phyloP scores from a whole-genome alignment of 768 basidiomycete species.

The Tricholoma bakamatsutake region DNA sequence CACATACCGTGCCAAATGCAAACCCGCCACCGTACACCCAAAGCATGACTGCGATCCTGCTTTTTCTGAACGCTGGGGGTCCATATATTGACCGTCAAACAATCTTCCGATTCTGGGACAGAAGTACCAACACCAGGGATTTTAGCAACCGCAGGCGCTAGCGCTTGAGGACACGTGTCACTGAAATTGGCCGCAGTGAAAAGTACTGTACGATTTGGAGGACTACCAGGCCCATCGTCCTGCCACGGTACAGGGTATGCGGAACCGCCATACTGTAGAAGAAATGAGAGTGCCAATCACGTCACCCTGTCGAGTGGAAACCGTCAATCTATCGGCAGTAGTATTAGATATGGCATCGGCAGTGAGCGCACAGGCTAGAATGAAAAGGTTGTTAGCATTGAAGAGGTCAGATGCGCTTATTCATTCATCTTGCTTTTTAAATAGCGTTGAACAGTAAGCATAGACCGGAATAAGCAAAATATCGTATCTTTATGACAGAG shows the following conservation, averaged over 20 bases:
- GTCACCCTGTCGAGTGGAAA: conserved; percentile 26
- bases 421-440: background rate
- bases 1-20: conserved; percentile 29
- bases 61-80: conserved; percentile 24
- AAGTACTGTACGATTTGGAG: conserved; percentile 15
- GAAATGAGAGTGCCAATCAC: conserved; percentile 22
- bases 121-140: conserved; percentile 18
- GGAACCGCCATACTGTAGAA: conserved; percentile 29
- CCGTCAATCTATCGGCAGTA: conserved; percentile 13
- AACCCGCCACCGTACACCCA: conserved; percentile 38
- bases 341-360: background rate
- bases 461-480: background rate
- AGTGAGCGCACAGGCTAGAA: background rate
- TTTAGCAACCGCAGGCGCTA: conserved; percentile 17
- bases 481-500: background rate
- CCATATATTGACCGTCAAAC: conserved; percentile 35
- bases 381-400: background rate
- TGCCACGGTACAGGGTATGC: conserved; percentile 30
- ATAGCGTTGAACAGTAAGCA: background rate
- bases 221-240: conserved; percentile 26
- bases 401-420: background rate
- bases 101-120: conserved; percentile 29
- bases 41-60: conserved; percentile 30
- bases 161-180: conserved; percentile 25
- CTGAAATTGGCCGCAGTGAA: conserved; percentile 26